These are phyloP conservation scores for Fomitopsis palustris DNA, from an alignment of 1,284 basidiomycete species.

Conservation along the genomic window DNA sequence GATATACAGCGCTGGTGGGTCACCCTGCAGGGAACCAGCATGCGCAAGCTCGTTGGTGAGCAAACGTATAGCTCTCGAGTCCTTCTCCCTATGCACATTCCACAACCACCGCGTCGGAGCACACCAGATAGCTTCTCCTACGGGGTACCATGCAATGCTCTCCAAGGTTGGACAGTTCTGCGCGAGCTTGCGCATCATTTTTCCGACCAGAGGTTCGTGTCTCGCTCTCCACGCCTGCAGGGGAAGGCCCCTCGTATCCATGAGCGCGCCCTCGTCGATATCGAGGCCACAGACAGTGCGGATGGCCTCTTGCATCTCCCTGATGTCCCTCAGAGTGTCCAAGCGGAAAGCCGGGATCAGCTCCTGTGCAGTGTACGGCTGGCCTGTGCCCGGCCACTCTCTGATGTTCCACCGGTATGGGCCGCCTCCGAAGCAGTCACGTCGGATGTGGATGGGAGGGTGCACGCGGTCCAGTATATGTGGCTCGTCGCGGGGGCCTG, in stretches of 20 bases:
- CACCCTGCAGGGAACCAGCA: not conserved
- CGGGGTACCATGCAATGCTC: slow-evolving; percentile 11
- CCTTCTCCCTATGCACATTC: not conserved
- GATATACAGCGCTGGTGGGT: not conserved
- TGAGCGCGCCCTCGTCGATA: not conserved
- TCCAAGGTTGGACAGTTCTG: slow-evolving; percentile 9
- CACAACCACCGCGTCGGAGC: not conserved
- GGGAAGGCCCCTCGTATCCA: slow-evolving; percentile 3
- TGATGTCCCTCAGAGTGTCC: not conserved
- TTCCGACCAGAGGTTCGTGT: not conserved
- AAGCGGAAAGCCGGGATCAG: not conserved
- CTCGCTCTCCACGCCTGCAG: slow-evolving; percentile 9
- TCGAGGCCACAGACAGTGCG: not conserved
- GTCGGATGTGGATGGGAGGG: not conserved
- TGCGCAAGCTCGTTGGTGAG: not conserved
- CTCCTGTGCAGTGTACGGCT: not conserved
- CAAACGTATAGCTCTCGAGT: not conserved
- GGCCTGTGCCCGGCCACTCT: not conserved
- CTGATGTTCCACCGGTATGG: not conserved
- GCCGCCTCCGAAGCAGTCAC: not conserved
- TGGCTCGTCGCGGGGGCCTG: not conserved
- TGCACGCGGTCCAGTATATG: not conserved
- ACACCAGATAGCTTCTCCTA: not conserved
- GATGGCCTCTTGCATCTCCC: not conserved
- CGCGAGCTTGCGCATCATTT: slow-evolving; percentile 1